Base-by-base conservation (phyloP, 371 early-diverging fungal species). In the Apophysomyces sp. region DNA sequence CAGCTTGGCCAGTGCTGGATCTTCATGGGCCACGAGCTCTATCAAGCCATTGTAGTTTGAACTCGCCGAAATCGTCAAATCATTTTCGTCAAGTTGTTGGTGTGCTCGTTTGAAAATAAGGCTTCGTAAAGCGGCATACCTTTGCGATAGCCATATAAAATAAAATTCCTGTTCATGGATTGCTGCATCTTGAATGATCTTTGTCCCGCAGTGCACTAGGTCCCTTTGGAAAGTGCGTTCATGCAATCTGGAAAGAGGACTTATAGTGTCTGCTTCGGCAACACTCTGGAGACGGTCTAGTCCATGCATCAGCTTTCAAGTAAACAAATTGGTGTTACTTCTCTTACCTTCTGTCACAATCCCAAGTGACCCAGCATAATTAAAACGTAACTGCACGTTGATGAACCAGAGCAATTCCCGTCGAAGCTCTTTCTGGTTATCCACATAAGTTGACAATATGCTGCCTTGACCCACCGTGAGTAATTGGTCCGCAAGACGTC, bases 31-130 rank as follows among this genome's bases (percentile, higher is more conserved):
- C 5, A 77, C 59, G 9, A 71, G 29, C 12, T 74, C 73, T 27
- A 81, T 66, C 4, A 81, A 58, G 2, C 81, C 78, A 55, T 81
- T 81, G 44, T 66, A 78, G 52, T 81, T 81, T 8, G 69, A 64
- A 9, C 74, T 76, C 0, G 69, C 58, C 16, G 61, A 65, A 34
- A 81, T 74, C 0, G 76, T 69, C 7, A 58, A 62, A 28, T 77
- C 71, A 16, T 68, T 55, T n/a, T 73, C 70, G 44, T 81, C 81
- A 4, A 52, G 63, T 4, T 11, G 28, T 30, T 81, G 81, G 30
- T 78, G 78, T 4, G 74, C 72, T 4, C 81, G 55, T 52, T 72
- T 68, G 7, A 64, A 65, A 16, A 77, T 61, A 7, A 80, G 61
- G 61, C 66, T 76, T n/a, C 81, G 68, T 29, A 80, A 49, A 28